Evolutionary conservation across 2,329 filamentous ascomycete species (phyloP).

Genomic region (Alternaria brassicae): DNA sequence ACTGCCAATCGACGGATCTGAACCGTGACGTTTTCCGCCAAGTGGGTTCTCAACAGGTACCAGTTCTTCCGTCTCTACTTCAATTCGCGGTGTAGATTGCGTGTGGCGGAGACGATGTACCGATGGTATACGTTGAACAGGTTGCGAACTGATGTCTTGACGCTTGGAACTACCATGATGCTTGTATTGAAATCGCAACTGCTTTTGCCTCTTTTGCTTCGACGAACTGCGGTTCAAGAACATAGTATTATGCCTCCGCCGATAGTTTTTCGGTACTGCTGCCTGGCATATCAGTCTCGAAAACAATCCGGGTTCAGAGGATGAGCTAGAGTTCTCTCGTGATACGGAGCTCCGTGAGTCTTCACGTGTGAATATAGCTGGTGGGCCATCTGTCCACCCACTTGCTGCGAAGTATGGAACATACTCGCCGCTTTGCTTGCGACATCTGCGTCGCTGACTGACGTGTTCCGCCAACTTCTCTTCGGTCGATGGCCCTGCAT

Average conservation of each 20-base stretch:
- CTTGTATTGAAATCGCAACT: not conserved
- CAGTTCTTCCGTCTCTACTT: not conserved
- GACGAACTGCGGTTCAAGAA: not conserved
- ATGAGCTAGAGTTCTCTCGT: conserved; percentile 12
- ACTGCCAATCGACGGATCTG: conserved; percentile 22
- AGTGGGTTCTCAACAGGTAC: not conserved
- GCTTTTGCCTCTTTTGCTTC: conserved; percentile 2
- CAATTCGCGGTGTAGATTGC: conserved; percentile 11
- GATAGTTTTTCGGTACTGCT: conserved; percentile 11
- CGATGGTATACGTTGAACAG: conserved; percentile 19
- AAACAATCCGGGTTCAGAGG: conserved; percentile 12
- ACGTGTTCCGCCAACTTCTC: conserved; percentile 23
- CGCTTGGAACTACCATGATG: not conserved
- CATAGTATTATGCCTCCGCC: conserved; percentile 10
- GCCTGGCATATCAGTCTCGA: conserved; percentile 23
- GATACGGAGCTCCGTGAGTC: conserved; percentile 4
- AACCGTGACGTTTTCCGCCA: conserved; percentile 10
- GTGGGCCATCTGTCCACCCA: conserved; percentile 8
- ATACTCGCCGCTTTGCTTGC: not conserved
- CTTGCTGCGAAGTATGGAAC: not conserved
- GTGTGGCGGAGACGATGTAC: conserved; percentile 16
- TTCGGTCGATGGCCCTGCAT: conserved; percentile 24
- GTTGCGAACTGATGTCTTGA: not conserved
- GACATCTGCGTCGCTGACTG: conserved; percentile 6
- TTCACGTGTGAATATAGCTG: not conserved